Evolutionary conservation across 768 basidiomycete genomes (phyloP).

Genomic region (Tylopilus vinaceipallidus): DNA sequence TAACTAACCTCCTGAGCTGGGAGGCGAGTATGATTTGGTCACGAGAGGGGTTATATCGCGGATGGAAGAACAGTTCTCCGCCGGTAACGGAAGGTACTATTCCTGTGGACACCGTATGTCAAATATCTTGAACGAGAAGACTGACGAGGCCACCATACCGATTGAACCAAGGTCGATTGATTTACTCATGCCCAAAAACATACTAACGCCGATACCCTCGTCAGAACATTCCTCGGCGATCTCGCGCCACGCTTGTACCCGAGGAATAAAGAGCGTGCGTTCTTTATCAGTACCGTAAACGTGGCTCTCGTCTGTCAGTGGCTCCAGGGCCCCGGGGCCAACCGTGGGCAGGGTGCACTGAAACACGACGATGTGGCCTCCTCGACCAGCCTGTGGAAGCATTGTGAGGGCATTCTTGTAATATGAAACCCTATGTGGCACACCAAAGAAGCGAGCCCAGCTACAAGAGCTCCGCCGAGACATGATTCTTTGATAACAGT

Average conservation of each 20-base stretch:
- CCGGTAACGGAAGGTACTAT: constrained; percentile 72
- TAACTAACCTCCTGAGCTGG: constrained; percentile 70
- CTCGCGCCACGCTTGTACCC: constrained; percentile 75
- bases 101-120: constrained; percentile 38
- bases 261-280: constrained; percentile 70
- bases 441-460: constrained; percentile 70
- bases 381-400: constrained; percentile 51
- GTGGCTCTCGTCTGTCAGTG: constrained; percentile 56
- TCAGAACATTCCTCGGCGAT: constrained; percentile 88
- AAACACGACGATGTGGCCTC: constrained; percentile 78
- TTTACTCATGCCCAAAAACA: constrained; percentile 80
- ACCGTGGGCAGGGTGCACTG: constrained; percentile 65
- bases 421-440: constrained; percentile 28
- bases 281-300: constrained; percentile 87
- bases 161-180: constrained; percentile 88
- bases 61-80: constrained; percentile 90
- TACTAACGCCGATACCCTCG: constrained; percentile 84
- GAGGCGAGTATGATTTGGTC: constrained; percentile 67
- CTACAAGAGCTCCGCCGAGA: constrained; percentile 75
- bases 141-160: constrained; percentile 45
- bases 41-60: constrained; percentile 72
- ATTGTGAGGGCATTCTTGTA: constrained; percentile 7
- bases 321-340: constrained; percentile 68
- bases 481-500: constrained; percentile 54
- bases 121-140: constrained; percentile 4